phyloP scores from a whole-genome alignment of 257 asterid species.

The Petunia axillaris region DNA sequence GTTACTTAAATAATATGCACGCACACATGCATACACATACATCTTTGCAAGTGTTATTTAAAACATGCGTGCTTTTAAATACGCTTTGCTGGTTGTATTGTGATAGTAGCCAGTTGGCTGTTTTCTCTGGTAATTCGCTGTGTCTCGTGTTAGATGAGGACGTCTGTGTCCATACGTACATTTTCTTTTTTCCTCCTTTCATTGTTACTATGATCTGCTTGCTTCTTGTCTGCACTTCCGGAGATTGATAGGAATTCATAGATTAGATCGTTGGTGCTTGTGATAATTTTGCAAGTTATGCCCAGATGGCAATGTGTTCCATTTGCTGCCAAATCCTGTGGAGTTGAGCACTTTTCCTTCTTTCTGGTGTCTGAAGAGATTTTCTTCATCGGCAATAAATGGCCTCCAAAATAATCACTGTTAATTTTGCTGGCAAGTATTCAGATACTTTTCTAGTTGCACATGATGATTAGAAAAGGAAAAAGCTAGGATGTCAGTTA shows the following conservation, averaged over 20 bases:
- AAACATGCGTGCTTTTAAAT: neutral
- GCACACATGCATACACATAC: neutral
- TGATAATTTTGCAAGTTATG: slow-evolving; percentile 1
- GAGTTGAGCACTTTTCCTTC: neutral
- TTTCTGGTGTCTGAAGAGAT: neutral
- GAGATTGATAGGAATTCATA: neutral
- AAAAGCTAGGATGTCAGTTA: neutral
- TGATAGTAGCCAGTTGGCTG: neutral
- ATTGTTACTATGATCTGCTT: neutral
- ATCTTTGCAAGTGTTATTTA: neutral
- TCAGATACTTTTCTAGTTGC: neutral
- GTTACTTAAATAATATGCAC: neutral
- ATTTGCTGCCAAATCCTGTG: neutral
- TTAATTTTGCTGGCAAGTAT: neutral
- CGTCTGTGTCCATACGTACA: neutral
- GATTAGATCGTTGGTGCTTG: neutral
- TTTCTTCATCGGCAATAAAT: neutral
- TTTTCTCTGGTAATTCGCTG: neutral
- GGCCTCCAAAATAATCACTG: neutral
- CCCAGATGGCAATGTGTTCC: neutral
- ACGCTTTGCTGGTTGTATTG: neutral
- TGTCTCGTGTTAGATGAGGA: neutral
- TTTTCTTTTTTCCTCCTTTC: neutral
- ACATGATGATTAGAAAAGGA: neutral
- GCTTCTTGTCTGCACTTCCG: neutral